Evolutionary conservation across 805 yeast species (phyloP), one percentile per base, ranked within the genome.

Genomic region (Saturnispora sekii): DNA sequence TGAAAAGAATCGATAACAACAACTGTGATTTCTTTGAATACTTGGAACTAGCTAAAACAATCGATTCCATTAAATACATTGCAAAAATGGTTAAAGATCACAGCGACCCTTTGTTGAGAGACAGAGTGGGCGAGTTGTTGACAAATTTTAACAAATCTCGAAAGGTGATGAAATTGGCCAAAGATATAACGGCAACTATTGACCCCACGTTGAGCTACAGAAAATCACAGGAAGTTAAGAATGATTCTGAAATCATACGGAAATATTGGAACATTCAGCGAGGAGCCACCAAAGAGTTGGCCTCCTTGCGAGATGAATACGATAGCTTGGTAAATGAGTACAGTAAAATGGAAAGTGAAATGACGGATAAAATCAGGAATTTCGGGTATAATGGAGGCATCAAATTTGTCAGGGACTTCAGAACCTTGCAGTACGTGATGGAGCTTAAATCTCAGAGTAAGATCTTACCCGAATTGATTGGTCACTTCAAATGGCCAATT

Each of bases 1-100:
- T 87, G 1, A 81, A 82, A 50, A 66, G 79, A 36, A 66, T 70
- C 36, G 76, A 77, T 28, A 76, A 74, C 32, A 51, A 53, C 1
- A 53, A 52, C 21, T 61, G 62, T 1, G 65, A 59, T 8, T 48
- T 55, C 14, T 37, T 48, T 12, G 68, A 64, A 43, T 58, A 57
- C 38, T 37, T 59, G 15, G 61, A 59, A 18, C 43, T 64, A 2
- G 53, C 67, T 4, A 48, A 49, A 26, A 61, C 63, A 3, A 50
- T 63, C 5, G 34, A 48, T 9, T 37, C 51, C 9, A 35, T 62
- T 10, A 58, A 59, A 6, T 60, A 63, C 2, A 57, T 76, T 2
- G 48, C 48, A 15, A n/a, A 45, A 9, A 49, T 61, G 28, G 45
- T 50, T 2, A 45, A 48, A 3, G 39, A 48, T 3, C 15, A 48